A percentile compares a stretch with the other conserved stretches of the same genome.
Evolutionary conservation across 2,329 filamentous ascomycete species (phyloP).

Genomic region (Myriosclerotinia duriaeana): DNA sequence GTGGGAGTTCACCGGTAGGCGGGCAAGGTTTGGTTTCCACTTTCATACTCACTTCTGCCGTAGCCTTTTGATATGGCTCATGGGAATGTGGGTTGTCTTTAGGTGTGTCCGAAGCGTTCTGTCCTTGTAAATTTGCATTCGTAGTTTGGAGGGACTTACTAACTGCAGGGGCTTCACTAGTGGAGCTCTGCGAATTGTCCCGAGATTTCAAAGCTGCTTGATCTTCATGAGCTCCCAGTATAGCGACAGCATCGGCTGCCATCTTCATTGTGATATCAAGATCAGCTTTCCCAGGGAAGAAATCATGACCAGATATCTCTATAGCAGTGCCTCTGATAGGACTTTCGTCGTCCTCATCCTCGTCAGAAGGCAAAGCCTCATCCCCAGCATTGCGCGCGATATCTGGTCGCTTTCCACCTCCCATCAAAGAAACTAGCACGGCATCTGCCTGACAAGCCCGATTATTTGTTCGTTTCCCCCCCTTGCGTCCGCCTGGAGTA

Average conservation of each 20-base stretch:
- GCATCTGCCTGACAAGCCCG: slow-evolving; percentile 59
- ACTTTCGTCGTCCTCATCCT: slow-evolving; percentile 45
- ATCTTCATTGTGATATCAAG: slow-evolving; percentile 11
- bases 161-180: background rate
- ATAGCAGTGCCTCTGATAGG: slow-evolving; percentile 29
- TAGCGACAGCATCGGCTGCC: slow-evolving; percentile 22
- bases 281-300: slow-evolving; percentile 27
- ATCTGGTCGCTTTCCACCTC: slow-evolving; percentile 62
- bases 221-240: slow-evolving; percentile 18
- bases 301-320: slow-evolving; percentile 35
- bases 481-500: slow-evolving; percentile 38
- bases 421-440: slow-evolving; percentile 65
- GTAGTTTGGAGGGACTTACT: background rate
- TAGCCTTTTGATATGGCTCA: slow-evolving; percentile 6
- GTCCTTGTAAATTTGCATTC: background rate
- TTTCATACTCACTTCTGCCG: background rate
- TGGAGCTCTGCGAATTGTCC: background rate
- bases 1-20: slow-evolving; percentile 35
- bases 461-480: slow-evolving; percentile 27
- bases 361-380: slow-evolving; percentile 51
- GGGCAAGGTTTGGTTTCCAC: slow-evolving; percentile 24
- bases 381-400: slow-evolving; percentile 59
- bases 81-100: background rate
- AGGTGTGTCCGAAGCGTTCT: background rate
- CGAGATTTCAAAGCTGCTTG: background rate